Base-by-base conservation (phyloP, 345 rosid genomes). In the Brassica nigra region DNA sequence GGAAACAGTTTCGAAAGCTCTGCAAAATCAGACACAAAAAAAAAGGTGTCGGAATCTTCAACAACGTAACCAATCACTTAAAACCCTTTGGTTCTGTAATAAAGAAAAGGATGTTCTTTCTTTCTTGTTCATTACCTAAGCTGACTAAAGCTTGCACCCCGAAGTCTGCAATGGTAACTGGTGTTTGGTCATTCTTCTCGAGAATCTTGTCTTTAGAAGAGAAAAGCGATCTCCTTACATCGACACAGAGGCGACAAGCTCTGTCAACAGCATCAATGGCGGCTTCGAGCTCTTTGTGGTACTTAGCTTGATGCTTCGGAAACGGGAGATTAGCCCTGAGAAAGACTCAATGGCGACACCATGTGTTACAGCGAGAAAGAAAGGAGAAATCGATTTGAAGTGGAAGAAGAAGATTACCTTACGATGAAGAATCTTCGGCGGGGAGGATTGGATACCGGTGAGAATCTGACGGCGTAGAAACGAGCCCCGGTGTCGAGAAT, bases 101-200 rank as follows among this genome's bases (percentile, higher is more conserved):
- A 12, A 73, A 73, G 27, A 59, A 44, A 66, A 66, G 37, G 5
- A 3, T 55, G 16, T 65, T 39, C n/a, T 5, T 29, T 68, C 11
- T 49, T 14, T 42, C 14, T 9, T 9, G 54, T 44, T 44, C 54
- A 71, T 54, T 76, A 95, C 95, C 95, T 55, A 92, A 85, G 84
- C 99, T 89, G 73, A 91, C 81, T 18, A 95, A 87, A 83, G 95
- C 99, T 70, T 95, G 97, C 4, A 95, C 99, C 36, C 97, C 94
- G 67, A 95, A 95, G 79, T 95, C 99, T 2, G 97, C 97, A 39
- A 95, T 85, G 0, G 97, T 95, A 20, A 92, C 97, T 2, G 95
- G 97, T 27, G 95, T 91, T 65, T 83, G 86, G 77, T 90, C 97
- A 37, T 86, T 89, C 91, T 95, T 94, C 77, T 92, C 90, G 11